Percentiles rank a stretch among this genome's conserved stretches.
Evolutionary conservation across 805 yeast genomes (phyloP).

Genomic region (Candida easanensis): DNA sequence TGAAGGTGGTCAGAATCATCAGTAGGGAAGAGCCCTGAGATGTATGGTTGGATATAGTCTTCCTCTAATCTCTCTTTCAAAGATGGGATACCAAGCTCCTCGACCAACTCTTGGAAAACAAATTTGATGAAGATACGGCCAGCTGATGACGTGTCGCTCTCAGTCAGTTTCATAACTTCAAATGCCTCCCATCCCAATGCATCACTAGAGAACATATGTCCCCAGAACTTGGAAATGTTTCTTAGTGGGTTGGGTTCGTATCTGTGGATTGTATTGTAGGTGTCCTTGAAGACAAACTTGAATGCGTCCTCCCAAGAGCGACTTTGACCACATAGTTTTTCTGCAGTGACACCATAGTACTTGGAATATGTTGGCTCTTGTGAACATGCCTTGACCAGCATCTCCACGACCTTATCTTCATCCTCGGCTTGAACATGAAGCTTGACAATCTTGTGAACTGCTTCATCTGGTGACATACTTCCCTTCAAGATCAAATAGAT

Average conservation of each 20-base stretch:
- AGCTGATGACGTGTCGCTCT: conserved; percentile 73
- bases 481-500: conserved; percentile 85
- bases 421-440: conserved; percentile 41
- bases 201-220: conserved; percentile 74
- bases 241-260: conserved; percentile 72
- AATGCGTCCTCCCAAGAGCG: conserved; percentile 59
- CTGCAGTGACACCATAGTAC: conserved; percentile 75
- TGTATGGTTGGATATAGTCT: conserved; percentile 44
- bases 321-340: conserved; percentile 52
- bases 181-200: conserved; percentile 63
- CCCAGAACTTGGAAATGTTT: conserved; percentile 82
- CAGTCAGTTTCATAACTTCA: conserved; percentile 56
- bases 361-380: conserved; percentile 87
- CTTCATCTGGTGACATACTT: conserved; percentile 88
- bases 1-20: conserved; percentile 52
- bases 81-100: conserved; percentile 62
- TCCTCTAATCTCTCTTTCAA: conserved; percentile 52
- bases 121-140: conserved; percentile 78
- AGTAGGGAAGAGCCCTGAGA: conserved; percentile 64
- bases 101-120: conserved; percentile 73
- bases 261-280: conserved; percentile 59
- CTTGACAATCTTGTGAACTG: conserved; percentile 77
- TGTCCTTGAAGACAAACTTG: conserved; percentile 47
- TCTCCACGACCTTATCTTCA: conserved; percentile 59
- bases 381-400: conserved; percentile 75